A percentile compares a stretch with the other conserved stretches of the same genome.
Evolutionary conservation across 768 basidiomycete genomes (phyloP).

Genomic region (Trametes meyenii): DNA sequence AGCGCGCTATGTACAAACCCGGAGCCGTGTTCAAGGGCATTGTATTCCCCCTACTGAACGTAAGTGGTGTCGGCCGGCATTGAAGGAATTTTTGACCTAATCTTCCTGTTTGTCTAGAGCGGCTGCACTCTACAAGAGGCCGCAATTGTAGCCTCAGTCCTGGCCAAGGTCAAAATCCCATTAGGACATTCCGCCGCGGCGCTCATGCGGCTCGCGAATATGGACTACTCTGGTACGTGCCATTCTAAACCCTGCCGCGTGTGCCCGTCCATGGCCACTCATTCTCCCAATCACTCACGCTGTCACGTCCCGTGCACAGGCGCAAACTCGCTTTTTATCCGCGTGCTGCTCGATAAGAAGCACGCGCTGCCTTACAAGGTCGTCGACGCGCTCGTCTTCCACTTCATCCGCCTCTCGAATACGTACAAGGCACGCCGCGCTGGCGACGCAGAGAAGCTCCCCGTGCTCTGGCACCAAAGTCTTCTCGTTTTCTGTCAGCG

Average conservation of each 20-base stretch:
- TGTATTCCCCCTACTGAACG: conserved; percentile 93
- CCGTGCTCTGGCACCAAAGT: conserved; percentile 99
- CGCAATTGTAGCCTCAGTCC: conserved; percentile 88
- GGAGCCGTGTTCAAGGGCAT: conserved; percentile 99
- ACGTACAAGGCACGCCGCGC: conserved; percentile 74
- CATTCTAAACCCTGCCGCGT: not conserved
- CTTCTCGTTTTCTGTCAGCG: conserved; percentile 92
- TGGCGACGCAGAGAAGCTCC: conserved; percentile 78
- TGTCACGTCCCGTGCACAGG: conserved; percentile 42
- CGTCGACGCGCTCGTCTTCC: conserved; percentile 95
- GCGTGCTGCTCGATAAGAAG: conserved; percentile 96
- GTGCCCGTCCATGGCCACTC: not conserved
- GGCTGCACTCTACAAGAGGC: conserved; percentile 95
- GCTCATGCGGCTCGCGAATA: conserved; percentile 86
- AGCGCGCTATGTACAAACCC: conserved; percentile 92
- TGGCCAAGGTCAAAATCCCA: conserved; percentile 90
- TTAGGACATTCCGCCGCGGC: conserved; percentile 98
- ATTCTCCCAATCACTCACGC: not conserved
- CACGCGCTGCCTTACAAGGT: conserved; percentile 98
- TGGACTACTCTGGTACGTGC: conserved; percentile 87
- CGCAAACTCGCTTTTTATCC: conserved; percentile 95
- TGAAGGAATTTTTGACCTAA: not conserved
- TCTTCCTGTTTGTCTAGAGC: conserved; percentile 40
- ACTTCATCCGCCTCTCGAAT: conserved; percentile 96
- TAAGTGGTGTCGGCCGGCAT: conserved; percentile 40